Percentiles rank a stretch among this genome's conserved stretches.
Conservation (phyloP, 1,139 yeast species). For the Yamadazyma atlantica region DNA sequence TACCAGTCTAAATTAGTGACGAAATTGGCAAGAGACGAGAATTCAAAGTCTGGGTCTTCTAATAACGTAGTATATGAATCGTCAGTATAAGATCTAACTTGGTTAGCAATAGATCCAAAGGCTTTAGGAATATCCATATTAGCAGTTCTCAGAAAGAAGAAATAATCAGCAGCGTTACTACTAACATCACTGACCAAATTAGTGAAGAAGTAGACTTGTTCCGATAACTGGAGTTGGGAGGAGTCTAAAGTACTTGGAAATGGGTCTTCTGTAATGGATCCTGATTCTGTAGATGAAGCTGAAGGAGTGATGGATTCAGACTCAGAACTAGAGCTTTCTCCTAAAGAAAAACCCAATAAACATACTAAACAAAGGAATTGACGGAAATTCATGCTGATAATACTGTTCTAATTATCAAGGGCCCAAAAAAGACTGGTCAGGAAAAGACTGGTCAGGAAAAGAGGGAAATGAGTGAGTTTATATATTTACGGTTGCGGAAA, state of each 20-base stretch:
- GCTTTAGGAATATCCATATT: conserved; percentile 22
- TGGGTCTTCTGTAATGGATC: background rate
- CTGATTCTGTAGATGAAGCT: background rate
- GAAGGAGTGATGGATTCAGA: background rate
- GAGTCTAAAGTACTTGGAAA: conserved; percentile 1
- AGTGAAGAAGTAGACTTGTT: conserved; percentile 26
- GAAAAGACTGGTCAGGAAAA: too few species aligned
- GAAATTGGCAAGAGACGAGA: conserved; percentile 24
- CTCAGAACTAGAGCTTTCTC: background rate
- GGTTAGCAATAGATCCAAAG: conserved; percentile 22
- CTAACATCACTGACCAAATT: conserved; percentile 27
- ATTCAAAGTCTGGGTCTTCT: conserved; percentile 18
- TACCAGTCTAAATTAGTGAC: conserved; percentile 41
- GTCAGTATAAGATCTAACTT: conserved; percentile 25
- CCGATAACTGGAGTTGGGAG: conserved; percentile 6
- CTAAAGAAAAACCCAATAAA: background rate
- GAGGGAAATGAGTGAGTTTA: too few species aligned
- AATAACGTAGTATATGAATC: conserved; percentile 37
- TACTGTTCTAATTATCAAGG: too few species aligned
- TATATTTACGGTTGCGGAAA: background rate
- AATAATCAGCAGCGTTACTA: conserved; percentile 21
- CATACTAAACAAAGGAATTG: background rate
- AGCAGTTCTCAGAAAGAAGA: conserved; percentile 24
- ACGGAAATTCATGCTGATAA: background rate
- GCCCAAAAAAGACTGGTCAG: too few species aligned